Evolutionary conservation across 2,329 filamentous ascomycete genomes (phyloP).

Genomic region (Fusarium metavorans): DNA sequence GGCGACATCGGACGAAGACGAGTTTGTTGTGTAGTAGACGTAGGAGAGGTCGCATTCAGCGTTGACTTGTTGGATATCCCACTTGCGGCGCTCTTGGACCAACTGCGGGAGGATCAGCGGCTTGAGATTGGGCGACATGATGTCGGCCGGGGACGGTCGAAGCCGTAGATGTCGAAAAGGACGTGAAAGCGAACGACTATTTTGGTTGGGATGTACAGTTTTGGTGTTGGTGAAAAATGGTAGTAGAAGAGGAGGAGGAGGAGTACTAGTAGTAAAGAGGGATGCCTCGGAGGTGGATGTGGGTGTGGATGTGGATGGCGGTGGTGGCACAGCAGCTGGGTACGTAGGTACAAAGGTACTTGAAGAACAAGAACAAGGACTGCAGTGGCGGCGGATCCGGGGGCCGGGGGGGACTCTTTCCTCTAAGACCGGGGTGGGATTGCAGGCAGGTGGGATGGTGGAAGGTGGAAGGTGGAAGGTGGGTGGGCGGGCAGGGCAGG

Average conservation of each 20-base stretch:
- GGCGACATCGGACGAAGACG: conserved; percentile 74
- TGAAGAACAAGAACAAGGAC: not conserved
- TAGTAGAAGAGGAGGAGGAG: conserved; percentile 3
- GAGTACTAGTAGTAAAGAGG: conserved; percentile 36
- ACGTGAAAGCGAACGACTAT: conserved; percentile 33
- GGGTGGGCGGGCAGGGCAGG: conserved; percentile 7
- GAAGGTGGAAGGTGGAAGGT: conserved; percentile 8
- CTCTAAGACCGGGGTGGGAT: conserved; percentile 31
- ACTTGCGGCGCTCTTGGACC: conserved; percentile 62
- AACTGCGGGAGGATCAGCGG: conserved; percentile 66
- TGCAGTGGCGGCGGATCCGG: conserved; percentile 40
- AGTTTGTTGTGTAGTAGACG: conserved; percentile 62
- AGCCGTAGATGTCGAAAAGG: conserved; percentile 33
- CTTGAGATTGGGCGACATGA: conserved; percentile 64
- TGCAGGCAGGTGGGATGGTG: conserved; percentile 8
- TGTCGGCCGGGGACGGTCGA: conserved; percentile 41
- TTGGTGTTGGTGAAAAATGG: conserved; percentile 24
- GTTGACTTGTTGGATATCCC: conserved; percentile 50
- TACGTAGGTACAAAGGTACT: conserved; percentile 13
- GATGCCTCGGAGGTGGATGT: conserved; percentile 39
- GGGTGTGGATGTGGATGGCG: conserved; percentile 17
- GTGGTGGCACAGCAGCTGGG: conserved; percentile 37
- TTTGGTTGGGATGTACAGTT: conserved; percentile 11
- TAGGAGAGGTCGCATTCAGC: conserved; percentile 51
- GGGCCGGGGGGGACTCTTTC: conserved; percentile 25